Evolutionary conservation across 1,284 basidiomycete species (phyloP).

Genomic region (Trichosporon inkin): DNA sequence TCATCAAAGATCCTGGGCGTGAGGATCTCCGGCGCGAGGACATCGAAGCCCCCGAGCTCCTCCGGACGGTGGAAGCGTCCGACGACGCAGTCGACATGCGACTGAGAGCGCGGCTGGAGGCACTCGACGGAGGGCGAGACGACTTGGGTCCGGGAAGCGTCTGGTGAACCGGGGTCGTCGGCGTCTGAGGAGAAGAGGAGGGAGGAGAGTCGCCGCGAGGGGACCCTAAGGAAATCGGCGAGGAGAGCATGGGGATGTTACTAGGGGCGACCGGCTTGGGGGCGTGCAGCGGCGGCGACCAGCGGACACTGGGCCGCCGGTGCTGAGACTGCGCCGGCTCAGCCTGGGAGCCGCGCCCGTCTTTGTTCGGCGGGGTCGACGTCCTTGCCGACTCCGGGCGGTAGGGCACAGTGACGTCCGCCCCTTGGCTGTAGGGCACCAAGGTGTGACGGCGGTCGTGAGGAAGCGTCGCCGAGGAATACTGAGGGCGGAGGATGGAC

Average conservation of each 20-base stretch:
- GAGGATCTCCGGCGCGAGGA: slow-evolving; percentile 12
- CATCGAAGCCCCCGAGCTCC: neutral
- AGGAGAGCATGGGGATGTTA: neutral
- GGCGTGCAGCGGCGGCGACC: neutral
- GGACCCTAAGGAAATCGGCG: neutral
- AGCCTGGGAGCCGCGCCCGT: neutral
- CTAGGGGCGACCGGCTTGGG: neutral
- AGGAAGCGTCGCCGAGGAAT: neutral
- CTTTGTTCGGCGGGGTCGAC: neutral
- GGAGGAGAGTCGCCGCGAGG: neutral
- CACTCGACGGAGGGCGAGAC: slow-evolving; percentile 10
- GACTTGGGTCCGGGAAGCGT: neutral
- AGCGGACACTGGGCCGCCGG: neutral
- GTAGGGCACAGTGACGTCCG: neutral
- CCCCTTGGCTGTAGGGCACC: neutral
- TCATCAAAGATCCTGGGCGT: slow-evolving; percentile 8
- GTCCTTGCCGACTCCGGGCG: neutral
- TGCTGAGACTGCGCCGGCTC: neutral
- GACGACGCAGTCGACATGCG: slow-evolving; percentile 1
- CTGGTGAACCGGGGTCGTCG: neutral
- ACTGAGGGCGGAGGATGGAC: neutral
- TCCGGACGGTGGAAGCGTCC: slow-evolving; percentile 1
- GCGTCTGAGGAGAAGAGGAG: neutral
- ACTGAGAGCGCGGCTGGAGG: neutral
- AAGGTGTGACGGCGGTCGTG: neutral